phyloP scores from a whole-genome alignment of 2,329 filamentous ascomycete species.

The Alternaria consortialis region DNA sequence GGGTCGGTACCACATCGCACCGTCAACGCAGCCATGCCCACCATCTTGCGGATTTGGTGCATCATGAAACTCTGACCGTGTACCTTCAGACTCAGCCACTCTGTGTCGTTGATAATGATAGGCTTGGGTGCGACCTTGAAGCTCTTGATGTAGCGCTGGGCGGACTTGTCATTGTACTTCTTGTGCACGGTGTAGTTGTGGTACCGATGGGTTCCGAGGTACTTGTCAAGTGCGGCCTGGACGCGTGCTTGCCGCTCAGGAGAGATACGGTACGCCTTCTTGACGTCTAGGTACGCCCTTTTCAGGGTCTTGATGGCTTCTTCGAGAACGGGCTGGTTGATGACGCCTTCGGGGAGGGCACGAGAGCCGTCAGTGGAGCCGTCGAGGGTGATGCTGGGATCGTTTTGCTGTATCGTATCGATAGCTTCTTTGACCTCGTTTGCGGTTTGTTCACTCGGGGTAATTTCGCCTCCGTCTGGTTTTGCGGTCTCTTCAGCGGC shows the following conservation, averaged over 20 bases:
- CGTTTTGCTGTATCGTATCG: slow-evolving; percentile 36
- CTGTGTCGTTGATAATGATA: slow-evolving; percentile 86
- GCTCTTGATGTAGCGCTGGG: slow-evolving; percentile 90
- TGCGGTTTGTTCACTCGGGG: slow-evolving; percentile 8
- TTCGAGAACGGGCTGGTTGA: slow-evolving; percentile 50
- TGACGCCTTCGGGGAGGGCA: slow-evolving; percentile 34
- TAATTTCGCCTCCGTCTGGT: slow-evolving; percentile 15
- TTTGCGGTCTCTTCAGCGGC: slow-evolving; percentile 21
- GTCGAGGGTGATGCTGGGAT: slow-evolving; percentile 37
- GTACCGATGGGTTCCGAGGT: slow-evolving; percentile 87
- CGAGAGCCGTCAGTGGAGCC: slow-evolving; percentile 42
- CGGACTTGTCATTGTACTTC: slow-evolving; percentile 78
- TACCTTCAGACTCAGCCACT: slow-evolving; percentile 95
- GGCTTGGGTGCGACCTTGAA: slow-evolving; percentile 74
- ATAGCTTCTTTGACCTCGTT: slow-evolving; percentile 38
- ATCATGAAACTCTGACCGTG: slow-evolving; percentile 99
- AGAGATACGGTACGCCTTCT: slow-evolving; percentile 84
- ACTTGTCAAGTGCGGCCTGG: slow-evolving; percentile 76
- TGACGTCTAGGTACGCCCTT: slow-evolving; percentile 80
- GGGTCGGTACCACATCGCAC: slow-evolving; percentile 83
- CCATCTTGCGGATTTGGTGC: slow-evolving; percentile 99
- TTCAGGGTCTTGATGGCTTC: slow-evolving; percentile 68
- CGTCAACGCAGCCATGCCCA: slow-evolving; percentile 86
- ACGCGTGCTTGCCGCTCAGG: slow-evolving; percentile 75
- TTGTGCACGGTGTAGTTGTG: slow-evolving; percentile 99